Evolutionary conservation across 2,329 filamentous ascomycete species (phyloP), one percentile per base, ranked within the genome.

Genomic region (Fusarium beomiforme): DNA sequence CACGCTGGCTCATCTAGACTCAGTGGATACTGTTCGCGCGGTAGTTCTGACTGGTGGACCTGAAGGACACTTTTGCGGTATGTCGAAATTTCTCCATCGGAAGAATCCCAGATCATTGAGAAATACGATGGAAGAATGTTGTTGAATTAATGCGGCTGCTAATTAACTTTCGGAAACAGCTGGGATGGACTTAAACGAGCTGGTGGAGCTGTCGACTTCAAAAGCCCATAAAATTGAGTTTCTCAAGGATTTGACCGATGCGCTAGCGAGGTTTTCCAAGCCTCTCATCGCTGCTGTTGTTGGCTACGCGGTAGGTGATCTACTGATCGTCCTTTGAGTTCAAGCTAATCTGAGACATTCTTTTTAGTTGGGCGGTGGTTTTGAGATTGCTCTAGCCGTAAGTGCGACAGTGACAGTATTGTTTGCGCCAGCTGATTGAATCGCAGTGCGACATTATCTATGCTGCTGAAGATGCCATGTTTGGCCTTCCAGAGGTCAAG

Each of bases 401-500:
- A 67, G 69, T 72, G 29, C 5, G 6, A 10, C 8, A 12, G 8
- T 10, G 7, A 19, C 2, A 6, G 4, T 24, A 5, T 17, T 29
- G 29, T 29, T 29, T 29, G 29, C 29, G 5, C 29, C 11, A 10
- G 41, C 33, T 19, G 3, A 36, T 39, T 19, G 4, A 29, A 3
- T 29, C 12, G 11, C 31, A 80, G 78, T 80, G 78, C 62, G 79
- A 80, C 29, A 75, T 80, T 29, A 79, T 80, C 46, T 79, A 78
- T 55, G 76, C 79, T 17, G 76, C 78, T 21, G 68, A 77, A 43
- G 67, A 68, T 58, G 74, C 77, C 63, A 71, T 70, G n/a, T 80
- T 81, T 47, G 79, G 79, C 7, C 74, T 80, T 13, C 79, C 79
- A n/a, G 79, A 80, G 60, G 76, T 80, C 50, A 80, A 76, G 61